phyloP scores from a whole-genome alignment of 257 asterid species.

The Jacaranda mimosifolia region DNA sequence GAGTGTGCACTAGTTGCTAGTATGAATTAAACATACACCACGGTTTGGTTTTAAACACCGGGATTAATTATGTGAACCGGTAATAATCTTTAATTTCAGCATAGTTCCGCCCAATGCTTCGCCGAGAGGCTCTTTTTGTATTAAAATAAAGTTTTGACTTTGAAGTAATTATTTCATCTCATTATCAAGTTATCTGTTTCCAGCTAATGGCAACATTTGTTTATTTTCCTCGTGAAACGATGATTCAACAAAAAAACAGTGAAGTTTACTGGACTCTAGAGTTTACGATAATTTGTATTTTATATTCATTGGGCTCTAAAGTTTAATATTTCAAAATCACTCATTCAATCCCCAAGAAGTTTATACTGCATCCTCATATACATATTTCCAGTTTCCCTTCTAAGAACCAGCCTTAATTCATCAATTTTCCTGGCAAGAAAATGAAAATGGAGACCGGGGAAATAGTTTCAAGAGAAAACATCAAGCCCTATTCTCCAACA shows the following conservation, averaged over 20 bases:
- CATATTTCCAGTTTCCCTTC: not conserved
- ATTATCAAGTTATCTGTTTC: not conserved
- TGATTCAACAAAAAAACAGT: conserved; percentile 2
- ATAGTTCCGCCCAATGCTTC: too few species aligned
- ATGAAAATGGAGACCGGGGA: conserved; percentile 45
- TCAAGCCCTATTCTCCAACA: conserved; percentile 61
- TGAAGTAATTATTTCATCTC: conserved; percentile 18
- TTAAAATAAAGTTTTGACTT: not conserved
- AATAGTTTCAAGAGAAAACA: conserved; percentile 51
- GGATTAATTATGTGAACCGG: too few species aligned
- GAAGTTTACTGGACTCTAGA: not conserved
- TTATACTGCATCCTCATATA: too few species aligned
- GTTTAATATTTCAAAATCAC: not conserved
- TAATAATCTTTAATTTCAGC: too few species aligned
- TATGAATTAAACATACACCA: too few species aligned
- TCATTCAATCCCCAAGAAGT: not conserved
- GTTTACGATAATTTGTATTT: not conserved
- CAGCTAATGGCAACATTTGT: not conserved
- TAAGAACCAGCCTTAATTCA: not conserved
- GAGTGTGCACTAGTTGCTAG: too few species aligned
- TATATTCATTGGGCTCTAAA: not conserved
- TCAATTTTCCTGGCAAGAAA: not conserved
- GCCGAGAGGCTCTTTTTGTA: not conserved
- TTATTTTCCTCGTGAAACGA: not conserved
- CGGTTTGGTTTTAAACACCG: too few species aligned